Evolutionary conservation across 2,329 filamentous ascomycete genomes (phyloP), one percentile per base, ranked within the genome.

Genomic region (Trichoderma asperellum): DNA sequence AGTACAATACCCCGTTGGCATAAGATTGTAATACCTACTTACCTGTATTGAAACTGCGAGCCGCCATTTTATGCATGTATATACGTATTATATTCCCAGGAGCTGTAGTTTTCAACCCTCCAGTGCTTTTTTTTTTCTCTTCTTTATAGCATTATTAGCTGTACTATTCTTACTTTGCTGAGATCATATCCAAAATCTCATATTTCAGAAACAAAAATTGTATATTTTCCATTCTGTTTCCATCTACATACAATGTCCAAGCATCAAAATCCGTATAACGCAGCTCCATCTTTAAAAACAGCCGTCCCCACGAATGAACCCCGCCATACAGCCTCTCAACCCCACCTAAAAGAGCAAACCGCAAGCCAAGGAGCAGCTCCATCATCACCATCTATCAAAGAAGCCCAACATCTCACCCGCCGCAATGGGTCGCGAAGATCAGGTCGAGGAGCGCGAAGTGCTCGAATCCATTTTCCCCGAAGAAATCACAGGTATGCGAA

Each of bases 381-480:
- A 32, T 66, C 56, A 66, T 63, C 57, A 40, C 52, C 55, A 29
- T 21, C 34, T 16, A 47, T 5, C 47, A 63, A n/a, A 24, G 8
- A 37, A 27, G 18, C 8, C 27, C 37, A 64, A 18, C 53, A 57
- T 10, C 27, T 24, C 43, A 70, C 29, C 55, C 53, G 24, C 71
- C 70, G 62, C 61, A 68, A 90, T 91, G 89, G 88, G 88, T 61
- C 86, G 83, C 79, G 95, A 98, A 85, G 96, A 99, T 71, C 96
- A 99, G 81, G 83, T 90, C 73, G 96, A 99, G 83, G 96, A 99
- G 86, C 91, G 94, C 71, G 96, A 99, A 81, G 95, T 99, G 75
- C 93, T 99, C 78, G 93, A 97, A 78, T 97, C 95, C 71, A 99
- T 99, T 77, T 99, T 98, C 75, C 94, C 96, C 1, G 95, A 99